These are phyloP conservation scores for Aulographum hederae DNA, from an alignment of 2,329 filamentous ascomycete genomes.

Conservation along the genomic window DNA sequence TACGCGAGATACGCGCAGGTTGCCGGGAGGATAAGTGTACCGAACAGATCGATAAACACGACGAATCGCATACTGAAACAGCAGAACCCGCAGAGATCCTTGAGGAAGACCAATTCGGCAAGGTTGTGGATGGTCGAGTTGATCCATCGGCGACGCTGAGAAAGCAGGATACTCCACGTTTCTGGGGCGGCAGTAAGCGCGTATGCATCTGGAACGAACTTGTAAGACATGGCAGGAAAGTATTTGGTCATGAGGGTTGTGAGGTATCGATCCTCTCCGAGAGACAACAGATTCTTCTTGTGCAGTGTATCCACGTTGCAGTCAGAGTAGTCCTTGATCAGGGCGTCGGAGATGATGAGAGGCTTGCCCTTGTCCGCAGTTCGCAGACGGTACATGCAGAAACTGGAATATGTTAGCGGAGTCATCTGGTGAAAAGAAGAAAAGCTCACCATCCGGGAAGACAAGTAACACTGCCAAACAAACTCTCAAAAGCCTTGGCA, in stretches of 20 bases:
- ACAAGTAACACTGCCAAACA: conserved; percentile 97
- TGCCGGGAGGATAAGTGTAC: conserved; percentile 80
- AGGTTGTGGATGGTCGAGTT: conserved; percentile 98
- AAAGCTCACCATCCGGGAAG: conserved; percentile 84
- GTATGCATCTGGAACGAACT: conserved; percentile 85
- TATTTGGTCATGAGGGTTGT: conserved; percentile 97
- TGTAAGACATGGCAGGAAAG: conserved; percentile 90
- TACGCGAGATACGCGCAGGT: conserved; percentile 77
- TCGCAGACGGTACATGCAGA: conserved; percentile 94
- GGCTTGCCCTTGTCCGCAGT: conserved; percentile 90
- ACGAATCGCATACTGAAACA: conserved; percentile 97
- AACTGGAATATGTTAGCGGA: conserved; percentile 38
- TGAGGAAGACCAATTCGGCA: conserved; percentile 72
- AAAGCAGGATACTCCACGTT: conserved; percentile 82
- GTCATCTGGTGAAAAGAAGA: not conserved
- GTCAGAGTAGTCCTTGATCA: conserved; percentile 78
- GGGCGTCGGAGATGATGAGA: conserved; percentile 74
- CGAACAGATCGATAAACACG: conserved; percentile 83
- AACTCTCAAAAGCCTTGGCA: conserved; percentile 89
- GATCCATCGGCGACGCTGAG: conserved; percentile 98
- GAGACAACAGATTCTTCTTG: conserved; percentile 79
- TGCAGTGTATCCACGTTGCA: conserved; percentile 87
- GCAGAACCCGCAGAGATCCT: conserved; percentile 96
- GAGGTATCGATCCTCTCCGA: conserved; percentile 92
- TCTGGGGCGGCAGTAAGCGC: conserved; percentile 89